Conservation (phyloP, 129 eudicot species). For the Lonicera japonica region DNA sequence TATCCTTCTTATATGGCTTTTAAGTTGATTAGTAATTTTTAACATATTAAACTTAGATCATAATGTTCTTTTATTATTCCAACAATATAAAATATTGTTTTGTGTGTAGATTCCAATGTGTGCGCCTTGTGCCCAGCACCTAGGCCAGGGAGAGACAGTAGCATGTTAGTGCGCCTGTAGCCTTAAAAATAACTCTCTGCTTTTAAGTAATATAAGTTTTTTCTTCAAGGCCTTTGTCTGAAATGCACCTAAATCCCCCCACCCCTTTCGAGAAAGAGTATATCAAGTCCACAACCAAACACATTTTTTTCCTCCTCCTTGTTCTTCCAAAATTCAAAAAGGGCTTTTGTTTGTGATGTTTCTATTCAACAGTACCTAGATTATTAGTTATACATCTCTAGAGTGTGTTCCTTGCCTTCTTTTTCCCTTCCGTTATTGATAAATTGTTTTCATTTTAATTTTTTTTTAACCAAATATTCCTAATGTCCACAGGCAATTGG, state of each 20-base stretch:
- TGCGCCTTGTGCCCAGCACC: too few species aligned
- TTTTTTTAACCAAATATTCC: constrained; percentile 3
- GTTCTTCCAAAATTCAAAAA: neutral
- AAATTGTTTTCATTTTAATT: neutral
- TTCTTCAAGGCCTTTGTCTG: neutral
- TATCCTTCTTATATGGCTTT: too few species aligned
- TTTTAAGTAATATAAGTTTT: neutral
- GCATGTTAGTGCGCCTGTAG: too few species aligned
- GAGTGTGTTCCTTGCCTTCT: neutral
- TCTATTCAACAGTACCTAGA: neutral
- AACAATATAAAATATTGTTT: too few species aligned
- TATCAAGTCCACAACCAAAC: neutral
- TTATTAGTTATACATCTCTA: too few species aligned
- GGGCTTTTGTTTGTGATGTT: neutral
- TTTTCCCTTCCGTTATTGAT: neutral
- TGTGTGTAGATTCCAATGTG: too few species aligned
- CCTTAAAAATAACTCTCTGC: too few species aligned
- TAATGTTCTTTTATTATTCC: too few species aligned
- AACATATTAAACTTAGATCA: too few species aligned
- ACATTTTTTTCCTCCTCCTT: neutral
- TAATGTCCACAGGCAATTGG: constrained; percentile 66
- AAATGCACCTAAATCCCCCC: neutral
- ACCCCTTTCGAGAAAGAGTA: neutral
- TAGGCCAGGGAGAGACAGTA: too few species aligned
- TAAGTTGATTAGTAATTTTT: too few species aligned